phyloP scores from a whole-genome alignment of 139 green algal genomes.

The Chlorella sp. region DNA sequence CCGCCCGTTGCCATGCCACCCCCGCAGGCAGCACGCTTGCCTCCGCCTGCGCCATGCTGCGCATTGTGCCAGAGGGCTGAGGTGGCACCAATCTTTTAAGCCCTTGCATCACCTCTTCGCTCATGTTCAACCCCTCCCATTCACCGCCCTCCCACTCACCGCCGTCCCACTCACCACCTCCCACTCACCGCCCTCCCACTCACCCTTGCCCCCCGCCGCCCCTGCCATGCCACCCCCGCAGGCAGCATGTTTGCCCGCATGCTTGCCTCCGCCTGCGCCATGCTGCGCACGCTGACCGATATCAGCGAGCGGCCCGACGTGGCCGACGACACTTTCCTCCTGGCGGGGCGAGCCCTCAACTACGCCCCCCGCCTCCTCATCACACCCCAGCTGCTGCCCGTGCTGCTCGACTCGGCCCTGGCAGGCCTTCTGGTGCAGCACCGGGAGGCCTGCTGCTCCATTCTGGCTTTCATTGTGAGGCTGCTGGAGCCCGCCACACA shows the following conservation, averaged over 20 bases:
- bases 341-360: slow-evolving; percentile 65
- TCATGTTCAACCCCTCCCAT: too few species aligned
- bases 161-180: too few species aligned
- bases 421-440: slow-evolving; percentile 66
- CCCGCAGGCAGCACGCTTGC: slow-evolving; percentile 58
- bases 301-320: slow-evolving; percentile 70
- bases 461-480: slow-evolving; percentile 70
- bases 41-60: slow-evolving; percentile 53
- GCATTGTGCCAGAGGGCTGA: too few species aligned
- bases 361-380: slow-evolving; percentile 70
- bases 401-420: slow-evolving; percentile 66
- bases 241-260: slow-evolving; percentile 64
- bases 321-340: slow-evolving; percentile 83
- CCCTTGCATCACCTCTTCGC: too few species aligned
- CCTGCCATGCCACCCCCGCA: not conserved
- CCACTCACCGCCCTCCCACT: not conserved
- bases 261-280: slow-evolving; percentile 52
- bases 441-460: slow-evolving; percentile 76
- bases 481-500: slow-evolving; percentile 54
- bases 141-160: too few species aligned
- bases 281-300: slow-evolving; percentile 49
- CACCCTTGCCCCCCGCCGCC: not conserved
- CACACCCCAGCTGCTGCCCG: slow-evolving; percentile 51
- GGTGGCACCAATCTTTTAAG: too few species aligned
- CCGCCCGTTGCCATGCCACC: not conserved